These are phyloP conservation scores for Cutaneotrichosporon cutaneum DNA, from an alignment of 1,284 basidiomycete species.

Conservation along the genomic window DNA sequence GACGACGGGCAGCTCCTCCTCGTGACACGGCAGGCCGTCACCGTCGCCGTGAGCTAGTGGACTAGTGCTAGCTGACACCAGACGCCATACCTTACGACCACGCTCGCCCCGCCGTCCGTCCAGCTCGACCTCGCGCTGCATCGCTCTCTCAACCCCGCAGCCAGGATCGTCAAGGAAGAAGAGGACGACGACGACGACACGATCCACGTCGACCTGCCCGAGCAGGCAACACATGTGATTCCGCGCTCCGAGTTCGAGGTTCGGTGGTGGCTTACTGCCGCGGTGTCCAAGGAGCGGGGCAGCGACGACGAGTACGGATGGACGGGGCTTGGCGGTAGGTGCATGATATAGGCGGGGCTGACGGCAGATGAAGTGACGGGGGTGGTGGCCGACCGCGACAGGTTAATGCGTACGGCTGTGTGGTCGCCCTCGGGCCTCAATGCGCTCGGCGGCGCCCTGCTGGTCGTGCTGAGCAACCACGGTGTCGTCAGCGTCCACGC, in stretches of 20 bases:
- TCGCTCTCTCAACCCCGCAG: slow-evolving; percentile 9
- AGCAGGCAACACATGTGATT: slow-evolving; percentile 13
- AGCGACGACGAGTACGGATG: slow-evolving; percentile 22
- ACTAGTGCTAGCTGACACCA: slow-evolving; percentile 17
- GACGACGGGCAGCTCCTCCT: slow-evolving; percentile 46
- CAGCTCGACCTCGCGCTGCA: slow-evolving; percentile 28
- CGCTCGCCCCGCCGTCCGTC: slow-evolving; percentile 31
- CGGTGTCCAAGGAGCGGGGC: slow-evolving; percentile 23
- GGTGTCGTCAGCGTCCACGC: slow-evolving; percentile 40
- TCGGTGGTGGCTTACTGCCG: slow-evolving; percentile 33
- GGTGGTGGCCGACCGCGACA: slow-evolving; percentile 30
- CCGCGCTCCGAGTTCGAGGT: slow-evolving; percentile 34
- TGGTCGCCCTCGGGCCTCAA: slow-evolving; percentile 46
- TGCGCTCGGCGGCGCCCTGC: slow-evolving; percentile 28
- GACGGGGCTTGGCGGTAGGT: slow-evolving; percentile 23
- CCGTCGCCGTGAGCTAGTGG: slow-evolving; percentile 25
- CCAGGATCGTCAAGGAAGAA: slow-evolving; percentile 9
- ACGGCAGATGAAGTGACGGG: slow-evolving; percentile 33
- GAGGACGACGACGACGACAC: slow-evolving; percentile 18
- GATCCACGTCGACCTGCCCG: slow-evolving; percentile 13
- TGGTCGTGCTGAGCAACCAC: slow-evolving; percentile 33
- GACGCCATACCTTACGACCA: slow-evolving; percentile 40
- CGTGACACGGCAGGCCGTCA: slow-evolving; percentile 31
- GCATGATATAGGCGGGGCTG: neutral
- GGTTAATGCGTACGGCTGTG: slow-evolving; percentile 28